Evolutionary conservation across 1,284 basidiomycete genomes (phyloP).

Genomic region (Entoloma clypeatum): DNA sequence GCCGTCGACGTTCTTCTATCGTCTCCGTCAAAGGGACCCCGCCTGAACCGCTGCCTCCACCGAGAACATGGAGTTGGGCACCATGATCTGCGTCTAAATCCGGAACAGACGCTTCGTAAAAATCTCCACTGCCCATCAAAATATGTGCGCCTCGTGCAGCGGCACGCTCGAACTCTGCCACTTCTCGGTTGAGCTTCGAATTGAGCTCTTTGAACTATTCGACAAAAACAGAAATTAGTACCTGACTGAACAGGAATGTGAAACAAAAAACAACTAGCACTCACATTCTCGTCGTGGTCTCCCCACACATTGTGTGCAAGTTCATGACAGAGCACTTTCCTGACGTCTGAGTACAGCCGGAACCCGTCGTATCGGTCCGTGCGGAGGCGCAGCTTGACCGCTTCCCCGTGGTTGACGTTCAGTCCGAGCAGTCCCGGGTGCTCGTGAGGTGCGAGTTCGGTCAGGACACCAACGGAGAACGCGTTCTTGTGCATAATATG

Average conservation of each 20-base stretch:
- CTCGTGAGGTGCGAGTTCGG: conserved; percentile 74
- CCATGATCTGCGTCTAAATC: conserved; percentile 54
- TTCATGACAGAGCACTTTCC: conserved; percentile 72
- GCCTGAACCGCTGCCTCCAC: conserved; percentile 23
- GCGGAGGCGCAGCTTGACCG: conserved; percentile 64
- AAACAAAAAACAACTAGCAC: conserved; percentile 26
- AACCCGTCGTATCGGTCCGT: conserved; percentile 72
- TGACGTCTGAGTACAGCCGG: conserved; percentile 58
- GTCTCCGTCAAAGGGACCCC: conserved; percentile 34
- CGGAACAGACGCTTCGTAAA: conserved; percentile 49
- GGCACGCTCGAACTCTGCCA: conserved; percentile 61
- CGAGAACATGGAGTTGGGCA: conserved; percentile 46
- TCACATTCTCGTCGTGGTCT: conserved; percentile 68
- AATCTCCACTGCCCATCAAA: conserved; percentile 37
- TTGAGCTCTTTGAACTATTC: conserved; percentile 75
- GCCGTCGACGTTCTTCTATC: conserved; percentile 50
- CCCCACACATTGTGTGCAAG: conserved; percentile 71
- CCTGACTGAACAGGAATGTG: not conserved
- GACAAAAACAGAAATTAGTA: not conserved
- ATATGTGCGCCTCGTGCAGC: conserved; percentile 50
- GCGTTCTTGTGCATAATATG: conserved; percentile 67
- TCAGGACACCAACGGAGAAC: conserved; percentile 62
- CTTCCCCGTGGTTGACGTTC: conserved; percentile 60
- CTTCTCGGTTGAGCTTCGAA: conserved; percentile 69
- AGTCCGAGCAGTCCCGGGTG: conserved; percentile 68